phyloP scores from a whole-genome alignment of 1,139 yeast genomes.

The Wickerhamiella pararugosa region DNA sequence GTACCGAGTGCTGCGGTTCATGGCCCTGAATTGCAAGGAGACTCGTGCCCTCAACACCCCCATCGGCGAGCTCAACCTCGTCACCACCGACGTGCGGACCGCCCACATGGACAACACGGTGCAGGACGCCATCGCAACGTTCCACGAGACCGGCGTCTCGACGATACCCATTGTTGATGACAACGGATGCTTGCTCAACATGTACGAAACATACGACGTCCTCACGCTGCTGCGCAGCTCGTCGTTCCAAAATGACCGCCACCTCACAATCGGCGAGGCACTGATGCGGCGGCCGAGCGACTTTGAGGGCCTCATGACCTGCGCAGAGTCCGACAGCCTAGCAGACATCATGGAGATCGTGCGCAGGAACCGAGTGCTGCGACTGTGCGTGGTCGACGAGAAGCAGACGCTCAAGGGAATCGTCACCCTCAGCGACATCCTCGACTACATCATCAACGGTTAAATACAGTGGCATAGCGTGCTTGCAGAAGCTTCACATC shows the following conservation, averaged over 20 bases:
- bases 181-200: conserved; percentile 58
- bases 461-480: conserved; percentile 22
- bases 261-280: conserved; percentile 91
- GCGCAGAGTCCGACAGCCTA: conserved; percentile 74
- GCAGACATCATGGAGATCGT: conserved; percentile 91
- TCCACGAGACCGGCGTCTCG: conserved; percentile 67
- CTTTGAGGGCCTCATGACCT: conserved; percentile 95
- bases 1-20: conserved; percentile 88
- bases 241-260: conserved; percentile 82
- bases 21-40: conserved; percentile 90
- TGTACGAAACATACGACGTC: conserved; percentile 93
- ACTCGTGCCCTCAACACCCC: conserved; percentile 75
- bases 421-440: conserved; percentile 80
- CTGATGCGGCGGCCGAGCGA: conserved; percentile 88
- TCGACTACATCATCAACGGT: conserved; percentile 65
- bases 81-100: conserved; percentile 57
- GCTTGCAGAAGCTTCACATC: too few relatives aligned
- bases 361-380: conserved; percentile 76
- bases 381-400: conserved; percentile 84
- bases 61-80: conserved; percentile 42
- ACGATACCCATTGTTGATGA: conserved; percentile 90
- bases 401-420: conserved; percentile 67
- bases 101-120: conserved; percentile 90
- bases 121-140: conserved; percentile 74
- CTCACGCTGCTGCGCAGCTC: conserved; percentile 75